phyloP scores from a whole-genome alignment of 257 asterid genomes.

The Lycium barbarum region DNA sequence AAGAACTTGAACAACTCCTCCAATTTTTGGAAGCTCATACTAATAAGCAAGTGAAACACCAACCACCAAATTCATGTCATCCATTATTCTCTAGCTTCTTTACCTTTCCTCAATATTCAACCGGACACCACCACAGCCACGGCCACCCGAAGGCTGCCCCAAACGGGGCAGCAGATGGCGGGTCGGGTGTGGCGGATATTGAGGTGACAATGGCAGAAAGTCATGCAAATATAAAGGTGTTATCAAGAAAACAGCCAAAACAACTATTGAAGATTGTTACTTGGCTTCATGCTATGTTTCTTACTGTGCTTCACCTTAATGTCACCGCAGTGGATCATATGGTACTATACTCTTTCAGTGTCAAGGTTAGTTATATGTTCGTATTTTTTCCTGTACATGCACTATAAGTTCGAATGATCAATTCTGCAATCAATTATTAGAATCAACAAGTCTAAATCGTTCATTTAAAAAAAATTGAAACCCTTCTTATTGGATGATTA shows the following conservation, averaged over 20 bases:
- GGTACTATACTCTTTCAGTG: constrained; percentile 63
- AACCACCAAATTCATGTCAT: neutral
- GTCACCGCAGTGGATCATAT: constrained; percentile 55
- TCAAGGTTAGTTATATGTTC: constrained; percentile 49
- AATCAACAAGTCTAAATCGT: too few relatives aligned
- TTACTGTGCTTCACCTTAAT: constrained; percentile 59
- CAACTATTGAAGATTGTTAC: constrained; percentile 59
- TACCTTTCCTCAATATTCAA: constrained; percentile 46
- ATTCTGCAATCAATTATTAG: too few relatives aligned
- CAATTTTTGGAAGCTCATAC: constrained; percentile 54
- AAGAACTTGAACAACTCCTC: constrained; percentile 65
- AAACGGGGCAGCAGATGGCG: constrained; percentile 29
- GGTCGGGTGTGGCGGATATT: constrained; percentile 50
- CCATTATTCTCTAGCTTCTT: constrained; percentile 39
- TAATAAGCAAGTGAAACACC: constrained; percentile 19
- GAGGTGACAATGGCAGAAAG: constrained; percentile 69
- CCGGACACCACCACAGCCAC: neutral
- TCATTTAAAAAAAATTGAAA: too few relatives aligned
- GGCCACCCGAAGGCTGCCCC: neutral
- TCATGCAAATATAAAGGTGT: constrained; percentile 61
- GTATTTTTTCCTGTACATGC: too few relatives aligned
- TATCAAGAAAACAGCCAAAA: constrained; percentile 43
- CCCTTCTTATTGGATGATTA: too few relatives aligned
- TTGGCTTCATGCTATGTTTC: constrained; percentile 54
- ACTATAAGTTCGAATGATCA: too few relatives aligned